phyloP scores from a whole-genome alignment of 73 alveolate species.

The Effrenium voratum region DNA sequence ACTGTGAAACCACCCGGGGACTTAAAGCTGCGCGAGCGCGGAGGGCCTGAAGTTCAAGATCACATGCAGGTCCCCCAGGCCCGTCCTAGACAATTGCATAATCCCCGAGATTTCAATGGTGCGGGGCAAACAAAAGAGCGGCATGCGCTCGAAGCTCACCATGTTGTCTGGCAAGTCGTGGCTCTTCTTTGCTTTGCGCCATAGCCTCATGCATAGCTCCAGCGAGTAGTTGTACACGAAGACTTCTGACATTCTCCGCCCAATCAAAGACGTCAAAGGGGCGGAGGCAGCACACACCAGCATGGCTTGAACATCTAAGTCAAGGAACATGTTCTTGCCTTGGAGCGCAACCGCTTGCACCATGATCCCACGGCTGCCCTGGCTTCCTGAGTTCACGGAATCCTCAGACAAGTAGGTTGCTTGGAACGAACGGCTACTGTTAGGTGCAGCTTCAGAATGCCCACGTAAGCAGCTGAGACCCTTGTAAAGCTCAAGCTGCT shows the following conservation, averaged over 20 bases:
- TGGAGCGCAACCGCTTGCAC: not conserved
- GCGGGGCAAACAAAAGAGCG: not conserved
- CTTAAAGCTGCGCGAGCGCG: too few species aligned
- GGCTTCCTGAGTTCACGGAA: too few species aligned
- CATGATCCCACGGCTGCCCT: too few species aligned
- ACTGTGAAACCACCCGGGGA: too few species aligned
- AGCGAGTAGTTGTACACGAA: not conserved
- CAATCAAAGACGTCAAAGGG: not conserved
- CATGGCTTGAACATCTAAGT: not conserved
- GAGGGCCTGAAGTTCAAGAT: constrained; percentile 4
- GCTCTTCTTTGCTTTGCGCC: not conserved
- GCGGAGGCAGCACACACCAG: constrained; percentile 19
- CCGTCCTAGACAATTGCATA: constrained; percentile 4
- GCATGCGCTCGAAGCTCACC: constrained; percentile 7
- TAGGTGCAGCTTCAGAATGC: too few species aligned
- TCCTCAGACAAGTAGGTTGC: too few species aligned
- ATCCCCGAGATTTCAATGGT: constrained; percentile 8
- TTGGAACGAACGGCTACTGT: too few species aligned
- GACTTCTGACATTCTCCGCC: not conserved
- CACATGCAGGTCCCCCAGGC: constrained; percentile 4
- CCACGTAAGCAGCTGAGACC: too few species aligned
- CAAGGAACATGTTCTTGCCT: constrained; percentile 4
- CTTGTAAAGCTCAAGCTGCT: not conserved
- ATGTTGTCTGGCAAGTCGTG: constrained; percentile 16
- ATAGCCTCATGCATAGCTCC: not conserved